Percentiles rank a stretch among this genome's conserved stretches.
These are phyloP conservation scores for Rhododendron ovatum DNA, from an alignment of 148 eudicot species.

Conservation along the genomic window DNA sequence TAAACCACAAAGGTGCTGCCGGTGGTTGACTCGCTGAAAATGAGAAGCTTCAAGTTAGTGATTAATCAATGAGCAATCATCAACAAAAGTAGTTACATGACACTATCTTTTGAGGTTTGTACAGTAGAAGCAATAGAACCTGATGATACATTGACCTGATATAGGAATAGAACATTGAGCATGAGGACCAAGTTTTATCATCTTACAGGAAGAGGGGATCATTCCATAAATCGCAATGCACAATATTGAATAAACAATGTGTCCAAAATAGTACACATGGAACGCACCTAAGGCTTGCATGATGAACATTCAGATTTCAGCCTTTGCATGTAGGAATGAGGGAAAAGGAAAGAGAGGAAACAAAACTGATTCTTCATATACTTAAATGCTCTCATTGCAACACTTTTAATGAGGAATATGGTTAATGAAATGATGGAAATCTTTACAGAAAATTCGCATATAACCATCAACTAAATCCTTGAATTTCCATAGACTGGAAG, in stretches of 20 bases:
- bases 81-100: background rate
- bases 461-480: background rate
- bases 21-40: conserved; percentile 37
- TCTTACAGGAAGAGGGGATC: background rate
- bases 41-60: background rate
- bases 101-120: too few species aligned
- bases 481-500: background rate
- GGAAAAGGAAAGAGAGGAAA: background rate
- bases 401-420: background rate
- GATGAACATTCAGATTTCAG: too few species aligned
- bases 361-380: background rate
- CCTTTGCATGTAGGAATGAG: background rate
- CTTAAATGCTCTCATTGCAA: background rate
- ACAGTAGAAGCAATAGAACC: background rate
- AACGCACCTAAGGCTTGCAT: too few species aligned
- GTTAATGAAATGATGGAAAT: background rate
- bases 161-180: background rate
- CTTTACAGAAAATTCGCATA: background rate
- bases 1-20: conserved; percentile 16
- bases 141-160: background rate
- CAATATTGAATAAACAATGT: too few species aligned
- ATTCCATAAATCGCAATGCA: background rate
- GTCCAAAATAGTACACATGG: too few species aligned
- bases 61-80: background rate
- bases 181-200: background rate